These are phyloP conservation scores for Groenewaldozyma salmanticensis DNA, from an alignment of 805 yeast genomes.

Conservation along the genomic window DNA sequence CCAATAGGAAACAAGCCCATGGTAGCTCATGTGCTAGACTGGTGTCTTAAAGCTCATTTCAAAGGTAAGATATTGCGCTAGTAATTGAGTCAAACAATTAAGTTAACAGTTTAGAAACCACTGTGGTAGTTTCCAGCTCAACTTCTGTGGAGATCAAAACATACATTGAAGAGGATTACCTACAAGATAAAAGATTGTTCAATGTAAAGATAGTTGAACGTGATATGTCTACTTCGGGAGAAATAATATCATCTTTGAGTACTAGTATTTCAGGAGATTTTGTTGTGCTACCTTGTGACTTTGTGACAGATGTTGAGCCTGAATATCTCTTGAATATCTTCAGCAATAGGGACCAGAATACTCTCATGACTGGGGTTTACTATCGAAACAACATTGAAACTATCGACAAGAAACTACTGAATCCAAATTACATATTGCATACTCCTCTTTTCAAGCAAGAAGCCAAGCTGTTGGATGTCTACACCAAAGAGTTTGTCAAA, in stretches of 20 bases:
- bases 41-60: conserved; percentile 88
- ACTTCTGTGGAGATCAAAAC: conserved; percentile 38
- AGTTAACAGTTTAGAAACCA: conserved; percentile 29
- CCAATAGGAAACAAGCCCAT: conserved; percentile 88
- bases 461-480: conserved; percentile 55
- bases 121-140: conserved; percentile 48
- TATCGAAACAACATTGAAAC: conserved; percentile 67
- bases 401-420: conserved; percentile 67
- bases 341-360: conserved; percentile 53
- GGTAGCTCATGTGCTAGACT: conserved; percentile 76
- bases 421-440: conserved; percentile 47
- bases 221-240: conserved; percentile 14
- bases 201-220: conserved; percentile 11
- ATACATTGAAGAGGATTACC: conserved; percentile 38
- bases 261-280: conserved; percentile 36
- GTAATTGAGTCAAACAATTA: no score
- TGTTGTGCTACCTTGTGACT: conserved; percentile 89
- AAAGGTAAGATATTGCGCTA: conserved; percentile 31
- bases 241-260: conserved; percentile 11
- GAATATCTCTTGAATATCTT: conserved; percentile 77
- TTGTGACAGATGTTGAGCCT: conserved; percentile 86
- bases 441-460: conserved; percentile 26
- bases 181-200: background rate
- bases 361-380: conserved; percentile 61
- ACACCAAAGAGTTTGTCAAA: conserved; percentile 59